Conservation (phyloP, 208 protist genomes). For the Porcisia hertigi region DNA sequence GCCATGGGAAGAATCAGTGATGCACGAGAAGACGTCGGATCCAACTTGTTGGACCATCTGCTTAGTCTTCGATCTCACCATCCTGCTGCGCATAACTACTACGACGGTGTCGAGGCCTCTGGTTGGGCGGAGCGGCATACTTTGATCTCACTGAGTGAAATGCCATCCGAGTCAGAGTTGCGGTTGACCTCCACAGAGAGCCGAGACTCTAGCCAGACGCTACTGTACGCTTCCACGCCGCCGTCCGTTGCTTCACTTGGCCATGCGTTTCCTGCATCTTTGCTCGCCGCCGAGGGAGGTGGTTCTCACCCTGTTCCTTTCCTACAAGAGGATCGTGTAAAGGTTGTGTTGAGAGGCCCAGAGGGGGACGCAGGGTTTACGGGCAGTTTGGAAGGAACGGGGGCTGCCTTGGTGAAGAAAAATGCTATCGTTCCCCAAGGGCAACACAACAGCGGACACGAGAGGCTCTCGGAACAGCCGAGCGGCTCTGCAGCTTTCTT, state of each 20-base stretch:
- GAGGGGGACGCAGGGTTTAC: not conserved
- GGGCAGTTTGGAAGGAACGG: not conserved
- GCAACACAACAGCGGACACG: not conserved
- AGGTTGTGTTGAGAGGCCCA: not conserved
- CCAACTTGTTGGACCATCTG: conserved; percentile 16
- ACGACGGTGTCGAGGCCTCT: conserved; percentile 7
- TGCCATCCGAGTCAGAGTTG: conserved; percentile 25
- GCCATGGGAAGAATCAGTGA: not conserved
- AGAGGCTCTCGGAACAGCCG: not conserved
- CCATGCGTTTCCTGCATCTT: not conserved
- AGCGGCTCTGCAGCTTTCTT: not conserved
- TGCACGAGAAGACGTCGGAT: not conserved
- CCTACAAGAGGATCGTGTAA: not conserved
- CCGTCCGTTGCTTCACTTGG: not conserved
- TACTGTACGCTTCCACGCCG: not conserved
- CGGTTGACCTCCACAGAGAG: conserved; percentile 15
- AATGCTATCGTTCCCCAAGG: not conserved
- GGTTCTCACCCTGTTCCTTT: not conserved
- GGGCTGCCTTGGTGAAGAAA: not conserved
- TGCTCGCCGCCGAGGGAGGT: conserved; percentile 11
- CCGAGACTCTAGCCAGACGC: not conserved
- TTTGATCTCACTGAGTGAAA: conserved; percentile 27
- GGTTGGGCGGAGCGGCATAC: conserved; percentile 26
- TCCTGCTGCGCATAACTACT: conserved; percentile 14
- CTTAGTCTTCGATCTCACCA: conserved; percentile 1